Evolutionary conservation across 2,329 filamentous ascomycete genomes (phyloP).

Genomic region (Trichoderma atroviride): DNA sequence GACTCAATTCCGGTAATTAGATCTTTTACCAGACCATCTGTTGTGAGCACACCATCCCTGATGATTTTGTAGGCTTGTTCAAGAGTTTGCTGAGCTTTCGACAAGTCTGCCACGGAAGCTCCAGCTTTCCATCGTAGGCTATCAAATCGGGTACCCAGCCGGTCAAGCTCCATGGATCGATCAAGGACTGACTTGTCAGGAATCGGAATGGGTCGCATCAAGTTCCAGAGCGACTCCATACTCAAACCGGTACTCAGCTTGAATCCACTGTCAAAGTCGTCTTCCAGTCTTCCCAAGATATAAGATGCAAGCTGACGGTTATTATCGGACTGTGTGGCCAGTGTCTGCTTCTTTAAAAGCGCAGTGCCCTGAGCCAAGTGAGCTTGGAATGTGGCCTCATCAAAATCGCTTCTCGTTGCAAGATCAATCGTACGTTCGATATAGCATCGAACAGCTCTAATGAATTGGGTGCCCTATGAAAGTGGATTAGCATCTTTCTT

Average conservation of each 20-base stretch:
- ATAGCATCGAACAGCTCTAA: constrained; percentile 52
- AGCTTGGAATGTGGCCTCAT: constrained; percentile 66
- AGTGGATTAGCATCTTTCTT: too few species aligned
- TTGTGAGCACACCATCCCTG: constrained; percentile 45
- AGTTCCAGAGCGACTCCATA: constrained; percentile 79
- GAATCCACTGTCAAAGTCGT: constrained; percentile 69
- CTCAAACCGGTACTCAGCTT: constrained; percentile 73
- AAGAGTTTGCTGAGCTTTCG: constrained; percentile 57
- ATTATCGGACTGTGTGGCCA: constrained; percentile 31
- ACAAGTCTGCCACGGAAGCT: constrained; percentile 54
- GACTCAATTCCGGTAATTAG: constrained; percentile 55
- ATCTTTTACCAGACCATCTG: constrained; percentile 52
- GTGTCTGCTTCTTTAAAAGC: constrained; percentile 43
- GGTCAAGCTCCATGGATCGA: constrained; percentile 55
- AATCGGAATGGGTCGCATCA: constrained; percentile 66
- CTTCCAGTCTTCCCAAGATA: constrained; percentile 49
- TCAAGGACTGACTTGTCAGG: constrained; percentile 49
- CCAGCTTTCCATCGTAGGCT: constrained; percentile 60
- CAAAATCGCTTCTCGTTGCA: constrained; percentile 51
- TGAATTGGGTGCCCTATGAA: constrained; percentile 38
- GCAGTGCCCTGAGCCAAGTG: constrained; percentile 57
- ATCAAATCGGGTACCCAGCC: constrained; percentile 63
- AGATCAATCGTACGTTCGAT: constrained; percentile 58
- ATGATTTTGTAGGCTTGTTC: constrained; percentile 60
- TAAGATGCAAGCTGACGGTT: constrained; percentile 44